Percentiles rank a stretch among this genome's conserved stretches.
These are phyloP conservation scores for Funneliformis mosseae DNA, from an alignment of 192 early-diverging fungal genomes.

Conservation along the genomic window DNA sequence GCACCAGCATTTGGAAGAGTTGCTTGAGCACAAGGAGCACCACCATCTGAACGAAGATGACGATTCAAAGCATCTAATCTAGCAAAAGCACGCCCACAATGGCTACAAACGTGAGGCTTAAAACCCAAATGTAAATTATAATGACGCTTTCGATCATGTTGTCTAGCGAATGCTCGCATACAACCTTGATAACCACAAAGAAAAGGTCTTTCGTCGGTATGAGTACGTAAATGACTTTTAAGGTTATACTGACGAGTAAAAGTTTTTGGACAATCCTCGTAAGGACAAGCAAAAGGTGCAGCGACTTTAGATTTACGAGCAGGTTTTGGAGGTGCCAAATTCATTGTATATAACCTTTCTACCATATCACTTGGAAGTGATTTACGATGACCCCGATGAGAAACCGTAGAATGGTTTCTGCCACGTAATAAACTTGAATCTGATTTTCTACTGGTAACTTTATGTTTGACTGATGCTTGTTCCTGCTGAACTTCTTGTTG, in stretches of 20 bases:
- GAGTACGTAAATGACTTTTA: slow-evolving; percentile 73
- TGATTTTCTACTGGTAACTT: neutral
- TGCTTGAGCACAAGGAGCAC: slow-evolving; percentile 58
- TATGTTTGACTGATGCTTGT: neutral
- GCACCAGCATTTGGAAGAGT: slow-evolving; percentile 12
- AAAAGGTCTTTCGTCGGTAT: slow-evolving; percentile 73
- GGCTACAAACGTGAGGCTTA: slow-evolving; percentile 69
- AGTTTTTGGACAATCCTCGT: slow-evolving; percentile 65
- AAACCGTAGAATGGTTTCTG: neutral
- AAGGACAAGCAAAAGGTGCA: slow-evolving; percentile 31
- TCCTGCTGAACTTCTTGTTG: neutral
- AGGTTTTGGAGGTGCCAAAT: slow-evolving; percentile 30
- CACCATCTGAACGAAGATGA: slow-evolving; percentile 65
- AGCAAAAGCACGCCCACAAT: slow-evolving; percentile 79
- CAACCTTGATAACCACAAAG: slow-evolving; percentile 71
- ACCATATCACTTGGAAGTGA: slow-evolving; percentile 20
- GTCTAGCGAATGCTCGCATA: slow-evolving; percentile 79
- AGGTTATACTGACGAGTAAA: slow-evolving; percentile 80
- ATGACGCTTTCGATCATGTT: slow-evolving; percentile 91
- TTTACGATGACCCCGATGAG: slow-evolving; percentile 16
- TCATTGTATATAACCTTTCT: slow-evolving; percentile 30
- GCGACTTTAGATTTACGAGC: slow-evolving; percentile 22
- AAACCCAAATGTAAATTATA: slow-evolving; percentile 80
- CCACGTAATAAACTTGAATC: neutral
- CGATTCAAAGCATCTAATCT: slow-evolving; percentile 80